phyloP scores from a whole-genome alignment of 306 rosid species.

The Hippophae rhamnoides region DNA sequence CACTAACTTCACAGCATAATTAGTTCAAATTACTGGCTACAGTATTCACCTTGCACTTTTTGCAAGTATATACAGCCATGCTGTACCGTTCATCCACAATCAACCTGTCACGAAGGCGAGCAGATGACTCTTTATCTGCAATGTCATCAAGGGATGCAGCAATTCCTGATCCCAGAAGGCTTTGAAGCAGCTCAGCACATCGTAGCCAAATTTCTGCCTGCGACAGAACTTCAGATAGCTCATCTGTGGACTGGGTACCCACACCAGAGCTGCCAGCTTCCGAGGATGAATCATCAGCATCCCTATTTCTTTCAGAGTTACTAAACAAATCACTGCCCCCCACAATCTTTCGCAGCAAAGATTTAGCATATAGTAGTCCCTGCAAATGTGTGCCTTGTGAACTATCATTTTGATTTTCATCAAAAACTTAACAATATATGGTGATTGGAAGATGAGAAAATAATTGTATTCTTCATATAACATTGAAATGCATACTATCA shows the following conservation, averaged over 20 bases:
- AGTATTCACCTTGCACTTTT: conserved; percentile 80
- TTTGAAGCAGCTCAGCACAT: conserved; percentile 93
- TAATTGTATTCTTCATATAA: no score
- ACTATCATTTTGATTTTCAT: conserved; percentile 6
- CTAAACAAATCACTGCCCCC: conserved; percentile 55
- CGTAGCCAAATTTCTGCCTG: conserved; percentile 80
- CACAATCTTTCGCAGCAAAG: conserved; percentile 74
- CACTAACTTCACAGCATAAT: conserved; percentile 15
- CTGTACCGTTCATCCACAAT: conserved; percentile 81
- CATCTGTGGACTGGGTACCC: conserved; percentile 86
- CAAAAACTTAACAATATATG: conserved; percentile 17
- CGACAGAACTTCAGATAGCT: conserved; percentile 67
- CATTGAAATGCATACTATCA: no score
- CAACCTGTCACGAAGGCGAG: conserved; percentile 86
- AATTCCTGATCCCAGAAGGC: conserved; percentile 93
- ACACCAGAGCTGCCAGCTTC: conserved; percentile 96
- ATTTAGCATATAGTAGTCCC: conserved; percentile 81
- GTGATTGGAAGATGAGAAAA: conserved; percentile 6
- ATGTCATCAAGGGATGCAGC: conserved; percentile 95
- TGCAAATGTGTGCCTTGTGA: conserved; percentile 27
- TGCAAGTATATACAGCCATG: conserved; percentile 97
- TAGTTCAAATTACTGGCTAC: conserved; percentile 8
- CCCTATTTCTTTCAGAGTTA: conserved; percentile 74
- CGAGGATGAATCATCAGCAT: conserved; percentile 78
- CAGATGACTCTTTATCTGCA: conserved; percentile 87